Conservation (phyloP, 2,329 filamentous ascomycete species). For the Gaeumannomyces tritici region DNA sequence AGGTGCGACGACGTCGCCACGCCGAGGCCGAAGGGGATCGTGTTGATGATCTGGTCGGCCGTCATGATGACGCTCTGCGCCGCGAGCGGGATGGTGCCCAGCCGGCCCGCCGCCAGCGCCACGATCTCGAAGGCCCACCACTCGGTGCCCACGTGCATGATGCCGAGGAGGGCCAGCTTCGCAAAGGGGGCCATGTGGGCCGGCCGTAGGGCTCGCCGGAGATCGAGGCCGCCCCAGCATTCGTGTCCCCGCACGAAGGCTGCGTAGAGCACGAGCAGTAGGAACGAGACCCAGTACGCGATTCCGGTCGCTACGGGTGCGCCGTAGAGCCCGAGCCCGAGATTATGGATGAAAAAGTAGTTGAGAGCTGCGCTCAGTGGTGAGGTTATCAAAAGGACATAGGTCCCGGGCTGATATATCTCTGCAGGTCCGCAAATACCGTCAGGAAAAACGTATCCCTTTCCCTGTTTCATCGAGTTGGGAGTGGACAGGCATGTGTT, state of each 20-base stretch:
- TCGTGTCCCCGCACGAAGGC: conserved; percentile 60
- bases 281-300: conserved; percentile 77
- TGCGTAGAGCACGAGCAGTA: conserved; percentile 65
- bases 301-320: conserved; percentile 76
- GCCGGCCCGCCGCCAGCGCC: conserved; percentile 67
- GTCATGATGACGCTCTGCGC: conserved; percentile 89
- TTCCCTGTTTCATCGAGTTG: too few species aligned
- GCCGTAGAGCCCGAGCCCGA: conserved; percentile 63
- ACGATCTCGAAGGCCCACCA: conserved; percentile 96
- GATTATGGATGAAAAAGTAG: conserved; percentile 66
- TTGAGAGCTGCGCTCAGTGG: conserved; percentile 75
- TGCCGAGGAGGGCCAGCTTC: conserved; percentile 63
- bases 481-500: too few species aligned
- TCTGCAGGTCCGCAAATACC: conserved; percentile 15
- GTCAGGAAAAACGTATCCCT: neutral
- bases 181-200: conserved; percentile 62
- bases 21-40: conserved; percentile 77
- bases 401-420: conserved; percentile 75
- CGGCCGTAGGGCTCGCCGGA: conserved; percentile 42
- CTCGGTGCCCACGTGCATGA: conserved; percentile 80
- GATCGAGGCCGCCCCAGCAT: conserved; percentile 69
- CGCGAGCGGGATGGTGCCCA: conserved; percentile 71
- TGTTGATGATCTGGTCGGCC: conserved; percentile 74
- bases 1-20: conserved; percentile 71
- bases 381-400: conserved; percentile 73